These are phyloP conservation scores for Paecilomyces sp. DNA, from an alignment of 2,329 filamentous ascomycete species.

Conservation along the genomic window DNA sequence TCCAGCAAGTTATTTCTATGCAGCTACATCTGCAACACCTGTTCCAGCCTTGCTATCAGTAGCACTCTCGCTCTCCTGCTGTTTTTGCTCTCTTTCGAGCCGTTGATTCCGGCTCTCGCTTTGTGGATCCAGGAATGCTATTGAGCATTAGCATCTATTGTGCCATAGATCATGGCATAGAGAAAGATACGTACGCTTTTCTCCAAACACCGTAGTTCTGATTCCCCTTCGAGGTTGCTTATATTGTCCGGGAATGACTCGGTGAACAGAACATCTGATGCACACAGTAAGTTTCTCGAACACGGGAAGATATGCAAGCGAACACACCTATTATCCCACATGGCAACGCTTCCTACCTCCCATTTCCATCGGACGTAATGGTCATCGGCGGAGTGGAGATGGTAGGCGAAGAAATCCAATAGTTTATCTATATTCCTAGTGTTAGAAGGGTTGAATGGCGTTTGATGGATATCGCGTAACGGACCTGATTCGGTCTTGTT, in stretches of 20 bases:
- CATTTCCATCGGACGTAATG: slow-evolving; percentile 47
- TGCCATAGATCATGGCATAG: not conserved
- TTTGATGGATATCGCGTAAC: slow-evolving; percentile 9
- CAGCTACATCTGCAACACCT: not conserved
- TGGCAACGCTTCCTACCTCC: slow-evolving; percentile 42
- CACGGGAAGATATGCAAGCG: not conserved
- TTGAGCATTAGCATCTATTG: not conserved
- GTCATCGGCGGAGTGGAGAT: slow-evolving; percentile 45
- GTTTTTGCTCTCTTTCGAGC: not conserved
- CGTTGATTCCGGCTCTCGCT: slow-evolving; percentile 13
- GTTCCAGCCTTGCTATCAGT: not conserved
- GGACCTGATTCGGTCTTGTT: slow-evolving; percentile 41
- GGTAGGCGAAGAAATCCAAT: slow-evolving; percentile 40
- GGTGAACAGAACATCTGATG: slow-evolving; percentile 25
- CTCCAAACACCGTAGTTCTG: slow-evolving; percentile 38
- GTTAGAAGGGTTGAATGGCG: too few relatives aligned
- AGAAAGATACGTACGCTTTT: slow-evolving; percentile 31
- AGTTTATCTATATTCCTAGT: slow-evolving; percentile 16
- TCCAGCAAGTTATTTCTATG: not conserved
- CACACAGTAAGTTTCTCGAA: not conserved
- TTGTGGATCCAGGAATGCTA: slow-evolving; percentile 10
- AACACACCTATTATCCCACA: slow-evolving; percentile 44
- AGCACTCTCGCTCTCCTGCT: not conserved
- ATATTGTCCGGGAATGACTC: slow-evolving; percentile 38
- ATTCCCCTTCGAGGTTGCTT: slow-evolving; percentile 31